phyloP scores from a whole-genome alignment of 352 stramenopile species.

The Globisporangium cederbergense region DNA sequence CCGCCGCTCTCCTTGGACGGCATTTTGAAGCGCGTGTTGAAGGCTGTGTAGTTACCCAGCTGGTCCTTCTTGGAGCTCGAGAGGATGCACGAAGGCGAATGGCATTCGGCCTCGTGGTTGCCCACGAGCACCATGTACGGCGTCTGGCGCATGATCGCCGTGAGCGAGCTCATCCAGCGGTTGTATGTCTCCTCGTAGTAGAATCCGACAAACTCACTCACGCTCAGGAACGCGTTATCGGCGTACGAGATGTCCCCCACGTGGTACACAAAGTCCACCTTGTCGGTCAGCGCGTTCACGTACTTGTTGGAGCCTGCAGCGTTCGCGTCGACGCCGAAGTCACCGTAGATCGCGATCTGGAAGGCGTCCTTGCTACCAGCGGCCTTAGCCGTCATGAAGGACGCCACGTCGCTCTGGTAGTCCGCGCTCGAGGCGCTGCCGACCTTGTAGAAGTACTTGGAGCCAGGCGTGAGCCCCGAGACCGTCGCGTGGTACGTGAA shows the following conservation, averaged over 20 bases:
- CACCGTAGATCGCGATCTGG: slow-evolving; percentile 52
- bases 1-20: slow-evolving; percentile 49
- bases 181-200: slow-evolving; percentile 89
- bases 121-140: slow-evolving; percentile 85
- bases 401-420: slow-evolving; percentile 29
- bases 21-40: slow-evolving; percentile 87
- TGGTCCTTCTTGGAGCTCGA: slow-evolving; percentile 45
- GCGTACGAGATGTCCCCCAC: slow-evolving; percentile 67
- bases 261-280: slow-evolving; percentile 67
- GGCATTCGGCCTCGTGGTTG: slow-evolving; percentile 89
- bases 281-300: slow-evolving; percentile 17
- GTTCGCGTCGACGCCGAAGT: slow-evolving; percentile 43
- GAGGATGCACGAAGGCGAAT: slow-evolving; percentile 57
- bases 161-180: slow-evolving; percentile 72
- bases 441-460: slow-evolving; percentile 53
- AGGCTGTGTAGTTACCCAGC: slow-evolving; percentile 82
- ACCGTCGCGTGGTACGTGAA: slow-evolving; percentile 43
- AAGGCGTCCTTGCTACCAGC: slow-evolving; percentile 29
- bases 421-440: slow-evolving; percentile 22
- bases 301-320: slow-evolving; percentile 31
- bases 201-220: slow-evolving; percentile 42
- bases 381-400: slow-evolving; percentile 31
- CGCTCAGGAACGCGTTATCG: slow-evolving; percentile 26
- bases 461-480: slow-evolving; percentile 24
- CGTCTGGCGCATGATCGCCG: slow-evolving; percentile 39